These are phyloP conservation scores for Terfezia boudieri DNA, from an alignment of 495 filamentous ascomycete species.

Conservation along the genomic window DNA sequence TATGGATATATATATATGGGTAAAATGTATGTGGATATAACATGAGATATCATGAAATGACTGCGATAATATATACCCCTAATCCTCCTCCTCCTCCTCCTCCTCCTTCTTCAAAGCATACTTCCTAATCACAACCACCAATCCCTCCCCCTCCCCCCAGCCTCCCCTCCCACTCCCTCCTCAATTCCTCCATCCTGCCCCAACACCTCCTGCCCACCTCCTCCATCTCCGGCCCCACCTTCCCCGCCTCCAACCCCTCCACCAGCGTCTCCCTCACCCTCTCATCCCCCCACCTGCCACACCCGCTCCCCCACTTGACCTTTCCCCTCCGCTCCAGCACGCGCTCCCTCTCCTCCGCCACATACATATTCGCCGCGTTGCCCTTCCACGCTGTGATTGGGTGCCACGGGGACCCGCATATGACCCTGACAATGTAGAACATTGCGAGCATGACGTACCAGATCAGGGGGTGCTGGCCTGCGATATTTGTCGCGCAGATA, in stretches of 20 bases:
- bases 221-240: not conserved
- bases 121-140: not conserved
- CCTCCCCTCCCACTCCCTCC: not conserved
- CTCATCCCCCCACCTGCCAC: not conserved
- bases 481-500: conserved; percentile 56
- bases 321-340: not conserved
- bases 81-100: conserved; percentile 9
- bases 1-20: not conserved
- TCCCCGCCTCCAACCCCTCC: not conserved
- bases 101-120: conserved; percentile 31
- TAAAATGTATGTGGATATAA: too few relatives aligned
- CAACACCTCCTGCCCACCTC: not conserved
- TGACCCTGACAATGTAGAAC: conserved; percentile 45
- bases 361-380: conserved; percentile 52
- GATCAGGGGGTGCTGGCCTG: conserved; percentile 45
- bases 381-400: conserved; percentile 50
- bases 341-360: conserved; percentile 44
- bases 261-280: not conserved
- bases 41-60: not conserved
- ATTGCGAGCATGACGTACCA: conserved; percentile 37
- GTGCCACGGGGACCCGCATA: conserved; percentile 77
- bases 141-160: not conserved
- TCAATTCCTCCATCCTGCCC: not conserved
- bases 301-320: not conserved
- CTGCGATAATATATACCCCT: not conserved